Base-by-base conservation (phyloP, 2,329 filamentous ascomycete genomes). In the Aspergillus nomiae region DNA sequence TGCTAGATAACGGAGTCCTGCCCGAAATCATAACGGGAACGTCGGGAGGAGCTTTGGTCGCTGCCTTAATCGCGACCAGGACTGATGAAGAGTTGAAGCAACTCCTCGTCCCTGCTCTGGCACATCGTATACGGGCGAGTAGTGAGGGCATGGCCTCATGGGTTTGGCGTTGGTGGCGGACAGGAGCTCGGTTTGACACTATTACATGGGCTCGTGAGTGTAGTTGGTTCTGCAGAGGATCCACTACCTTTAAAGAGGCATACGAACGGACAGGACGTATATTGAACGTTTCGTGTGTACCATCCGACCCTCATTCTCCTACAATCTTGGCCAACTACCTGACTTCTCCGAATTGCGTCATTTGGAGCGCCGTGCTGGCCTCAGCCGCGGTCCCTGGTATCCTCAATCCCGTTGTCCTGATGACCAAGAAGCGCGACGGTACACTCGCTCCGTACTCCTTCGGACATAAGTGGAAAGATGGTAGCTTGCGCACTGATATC, bases 381-480 rank as follows among this genome's bases (percentile, higher is more conserved):
- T 97, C 94, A 7, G 95, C 95, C 4, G 95, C 95, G 5, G 95
- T 99, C 0, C 95, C 95, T 0, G 95, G 95, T 1, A 98, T 99
- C 62, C 82, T 98, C 41, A 98, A 98, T 73, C 95, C 95, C 0
- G 94, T 99, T 1, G 87, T 99, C 9, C 92, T 92, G 83, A 94
- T 97, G 89, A 89, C 88, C 83, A 97, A 96, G 81, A 91, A 86
- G 59, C 83, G 85, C 21, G 87, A 93, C 63, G 94, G 93, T 1
- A 88, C 84, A 2, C 83, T 99, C 4, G 87, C 88, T 0, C 95
- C 95, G 0, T 99, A 97, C 78, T 96, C 92, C 0, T 99, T 99
- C 74, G 95, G 95, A 0, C 94, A 98, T 82, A 98, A 98, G 80
- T 99, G 95, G 95, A 99, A 99, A 78, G 95, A 99, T 76, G 95